These are phyloP conservation scores for Pythium plurisporium DNA, from an alignment of 352 stramenopile genomes.

Conservation along the genomic window DNA sequence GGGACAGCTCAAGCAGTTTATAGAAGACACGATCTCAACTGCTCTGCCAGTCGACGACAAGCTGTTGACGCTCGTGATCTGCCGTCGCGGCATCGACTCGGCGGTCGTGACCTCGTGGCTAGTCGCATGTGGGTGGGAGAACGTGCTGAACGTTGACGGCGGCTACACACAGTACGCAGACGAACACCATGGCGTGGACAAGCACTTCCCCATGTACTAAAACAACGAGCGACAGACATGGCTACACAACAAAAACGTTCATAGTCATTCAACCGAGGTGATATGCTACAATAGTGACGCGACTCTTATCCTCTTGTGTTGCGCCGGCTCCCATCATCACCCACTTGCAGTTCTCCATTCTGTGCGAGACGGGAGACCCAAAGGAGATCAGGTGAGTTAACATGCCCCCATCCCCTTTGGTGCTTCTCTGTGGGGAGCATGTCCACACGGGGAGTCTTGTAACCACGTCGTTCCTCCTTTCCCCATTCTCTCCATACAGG, in stretches of 20 bases:
- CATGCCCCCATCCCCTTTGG: too few species aligned
- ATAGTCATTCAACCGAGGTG: background rate
- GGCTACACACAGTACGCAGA: slow-evolving; percentile 64
- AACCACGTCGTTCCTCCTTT: too few species aligned
- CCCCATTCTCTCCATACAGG: background rate
- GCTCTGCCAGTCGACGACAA: background rate
- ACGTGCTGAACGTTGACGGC: slow-evolving; percentile 62
- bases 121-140: slow-evolving; percentile 30
- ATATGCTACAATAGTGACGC: background rate
- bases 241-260: background rate
- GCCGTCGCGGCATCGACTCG: slow-evolving; percentile 74
- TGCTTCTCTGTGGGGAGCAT: background rate
- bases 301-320: too few species aligned
- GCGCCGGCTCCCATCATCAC: too few species aligned
- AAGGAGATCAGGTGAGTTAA: too few species aligned
- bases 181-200: slow-evolving; percentile 29
- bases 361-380: too few species aligned
- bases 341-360: background rate
- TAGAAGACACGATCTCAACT: background rate
- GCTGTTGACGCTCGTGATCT: slow-evolving; percentile 51
- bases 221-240: background rate
- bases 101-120: slow-evolving; percentile 54
- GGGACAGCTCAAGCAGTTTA: background rate
- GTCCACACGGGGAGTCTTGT: too few species aligned
- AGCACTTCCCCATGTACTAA: slow-evolving; percentile 72